Evolutionary conservation across 805 yeast genomes (phyloP), one percentile per base, ranked within the genome.

Genomic region (Priceomyces fermenticarens): DNA sequence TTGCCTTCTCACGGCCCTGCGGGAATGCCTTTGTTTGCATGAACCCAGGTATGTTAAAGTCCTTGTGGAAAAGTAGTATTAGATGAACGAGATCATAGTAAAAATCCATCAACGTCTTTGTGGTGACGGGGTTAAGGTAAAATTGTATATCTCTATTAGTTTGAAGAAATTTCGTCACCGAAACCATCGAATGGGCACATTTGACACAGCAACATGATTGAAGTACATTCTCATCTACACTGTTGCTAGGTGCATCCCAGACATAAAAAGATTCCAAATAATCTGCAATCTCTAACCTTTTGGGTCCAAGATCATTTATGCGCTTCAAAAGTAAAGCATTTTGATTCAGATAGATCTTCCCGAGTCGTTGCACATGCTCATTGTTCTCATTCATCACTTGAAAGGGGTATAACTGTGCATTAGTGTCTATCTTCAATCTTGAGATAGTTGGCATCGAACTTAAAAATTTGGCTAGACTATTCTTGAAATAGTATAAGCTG

Each of bases 101-200:
- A 36, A 36, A 48, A 3, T 46, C 40, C 11, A 31, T 20, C 14
- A 30, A 35, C 13, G 39, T 32, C 12, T 48, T 48, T n/a, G 32
- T 27, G n/a, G 44, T 36, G 10, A 37, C 38, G 4, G 52, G 52
- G 14, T 40, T 42, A 10, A 48, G 30, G 29, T 48, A 48, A 32
- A 43, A 48, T 25, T 48, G 52, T 10, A 48, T 46, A 28, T 39
- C 25, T 26, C 34, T 39, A 32, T 46, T 45, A 11, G 41, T 35
- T 11, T 36, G 32, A 16, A 47, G 15, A 29, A 46, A 46, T 12
- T 29, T 20, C 8, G 27, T 32, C 8, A 45, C 32, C 11, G 27
- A 14, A n/a, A 5, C 13, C 16, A 20, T 20, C 3, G 36, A 23
- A 10, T 23, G 12, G 26, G 28, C 31, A 34, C 44, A 41, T 4